Base-by-base conservation (phyloP, 2,329 filamentous ascomycete genomes). In the Cladosporium halotolerans region DNA sequence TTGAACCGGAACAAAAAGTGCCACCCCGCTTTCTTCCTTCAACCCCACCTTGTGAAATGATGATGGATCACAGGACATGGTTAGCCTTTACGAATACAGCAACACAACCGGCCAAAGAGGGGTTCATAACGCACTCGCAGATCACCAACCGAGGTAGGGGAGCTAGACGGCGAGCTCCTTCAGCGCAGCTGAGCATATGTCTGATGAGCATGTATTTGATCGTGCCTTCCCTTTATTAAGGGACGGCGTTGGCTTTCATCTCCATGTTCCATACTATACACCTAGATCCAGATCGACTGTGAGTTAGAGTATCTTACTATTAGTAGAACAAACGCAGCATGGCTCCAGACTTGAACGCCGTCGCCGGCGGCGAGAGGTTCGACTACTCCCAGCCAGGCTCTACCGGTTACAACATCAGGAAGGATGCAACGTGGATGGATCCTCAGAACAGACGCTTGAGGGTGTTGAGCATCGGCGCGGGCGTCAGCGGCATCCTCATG, bases 391-490 rank as follows among this genome's bases (percentile, higher is more conserved):
- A 69, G 4, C 71, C 71, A 8, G 73, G 73, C 2, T 70, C 71
- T 3, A 62, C 62, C 32, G 73, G 73, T 32, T 75, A 76, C 49
- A 51, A 67, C 14, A 61, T 75, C 33, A 67, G 71, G 13, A 59
- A 58, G 9, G 58, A 73, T 32, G 66, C 72, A 9, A 68, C 68
- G 1, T 70, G 66, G 56, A 65, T 72, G 59, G 69, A 72, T 53
- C 71, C 71, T 3, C 62, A 65, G 13, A 70, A 71, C 42, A 70
- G 73, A 9, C 75, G 72, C 57, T 54, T 79, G 19, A 73, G 70
- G 40, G 71, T 77, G 2, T 56, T 79, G 38, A 76, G 72, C 8
- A 76, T 78, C 51, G 76, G 76, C 31, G 75, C 71, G 3, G 76
- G 75, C 5, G 66, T 77, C 1, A 72, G 71, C 9, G 74, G 74